Percentiles rank a stretch among this genome's conserved stretches.
phyloP scores from a whole-genome alignment of 257 asterid genomes.

The Solanum tarapatanum region DNA sequence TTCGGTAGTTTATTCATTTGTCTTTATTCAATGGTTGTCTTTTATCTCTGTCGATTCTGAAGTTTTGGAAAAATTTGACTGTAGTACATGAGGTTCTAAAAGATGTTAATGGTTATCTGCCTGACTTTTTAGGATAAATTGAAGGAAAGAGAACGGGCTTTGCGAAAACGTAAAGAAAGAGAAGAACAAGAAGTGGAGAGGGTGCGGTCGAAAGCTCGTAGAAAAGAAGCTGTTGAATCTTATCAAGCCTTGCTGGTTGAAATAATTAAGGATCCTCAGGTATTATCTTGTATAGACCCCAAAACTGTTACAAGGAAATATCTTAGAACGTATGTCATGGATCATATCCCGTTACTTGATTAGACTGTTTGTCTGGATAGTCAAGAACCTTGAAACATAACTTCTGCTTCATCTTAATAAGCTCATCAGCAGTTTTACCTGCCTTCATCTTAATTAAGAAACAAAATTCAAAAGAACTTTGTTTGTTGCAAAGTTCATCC shows the following conservation, averaged over 20 bases:
- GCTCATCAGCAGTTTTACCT: neutral
- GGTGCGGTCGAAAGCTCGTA: slow-evolving; percentile 82
- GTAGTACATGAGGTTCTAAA: neutral
- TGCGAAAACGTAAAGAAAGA: slow-evolving; percentile 91
- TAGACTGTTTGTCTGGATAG: neutral
- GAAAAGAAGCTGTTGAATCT: slow-evolving; percentile 89
- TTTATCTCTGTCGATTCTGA: neutral
- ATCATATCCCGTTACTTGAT: neutral
- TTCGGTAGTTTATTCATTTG: neutral
- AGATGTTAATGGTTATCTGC: neutral
- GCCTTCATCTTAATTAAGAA: neutral
- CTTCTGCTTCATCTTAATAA: neutral
- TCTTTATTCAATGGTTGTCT: neutral
- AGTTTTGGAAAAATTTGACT: neutral
- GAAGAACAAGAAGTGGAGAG: slow-evolving; percentile 99
- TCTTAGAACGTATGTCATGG: neutral
- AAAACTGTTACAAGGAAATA: neutral
- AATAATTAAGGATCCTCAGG: slow-evolving; percentile 94
- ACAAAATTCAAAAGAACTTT: neutral
- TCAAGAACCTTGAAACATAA: neutral
- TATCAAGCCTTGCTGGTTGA: slow-evolving; percentile 92
- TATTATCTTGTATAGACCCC: slow-evolving; percentile 10
- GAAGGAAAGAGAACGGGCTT: slow-evolving; percentile 82
- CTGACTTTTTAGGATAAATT: slow-evolving; percentile 48
- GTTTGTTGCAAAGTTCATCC: neutral